Base-by-base conservation (phyloP, 2,329 filamentous ascomycete species). In the Fusarium ramigenum region DNA sequence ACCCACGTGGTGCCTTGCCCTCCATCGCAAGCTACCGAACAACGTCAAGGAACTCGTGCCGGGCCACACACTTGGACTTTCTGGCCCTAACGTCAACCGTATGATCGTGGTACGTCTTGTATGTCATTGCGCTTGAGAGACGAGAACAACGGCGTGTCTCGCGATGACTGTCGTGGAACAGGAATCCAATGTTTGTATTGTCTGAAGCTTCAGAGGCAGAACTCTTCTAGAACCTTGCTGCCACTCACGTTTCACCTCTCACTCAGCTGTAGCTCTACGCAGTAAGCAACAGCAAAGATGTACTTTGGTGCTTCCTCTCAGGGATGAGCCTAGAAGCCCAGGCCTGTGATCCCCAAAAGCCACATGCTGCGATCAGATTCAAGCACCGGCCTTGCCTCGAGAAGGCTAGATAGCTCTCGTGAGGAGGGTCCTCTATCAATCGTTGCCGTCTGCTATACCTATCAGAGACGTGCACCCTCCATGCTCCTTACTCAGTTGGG, bases 331-430 rank as follows among this genome's bases (percentile, higher is more conserved):
- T 40, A 70, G 75, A 37, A 68, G 37, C 36, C 43, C 42, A 70
- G 50, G 67, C 72, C 72, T 77, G 72, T 78, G 72, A 77, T 77
- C 72, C 74, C 64, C 64, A 44, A 77, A 77, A 78, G 74, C 75
- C 75, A 77, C 75, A 60, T 69, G 68, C 67, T 77, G 72, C 74
- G 75, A 77, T 76, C 70, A 76, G 75, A 77, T 77, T 77, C 75
- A 76, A 74, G 50, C 59, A 60, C 63, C 63, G 42, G 67, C 52
- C 59, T 75, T 75, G 36, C 21, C 73, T 75, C 40, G 49, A 75
- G 59, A 58, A n/a, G 66, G 72, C 61, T 75, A 75, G 73, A 61
- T 36, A 66, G 54, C 50, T 52, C 70, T 68, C 50, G 56, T 63
- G 49, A 71, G 42, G 54, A 72, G 66, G 66, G 59, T 47, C 60